These are phyloP conservation scores for Phytopythium helicoides DNA, from an alignment of 352 stramenopile genomes.

Conservation along the genomic window DNA sequence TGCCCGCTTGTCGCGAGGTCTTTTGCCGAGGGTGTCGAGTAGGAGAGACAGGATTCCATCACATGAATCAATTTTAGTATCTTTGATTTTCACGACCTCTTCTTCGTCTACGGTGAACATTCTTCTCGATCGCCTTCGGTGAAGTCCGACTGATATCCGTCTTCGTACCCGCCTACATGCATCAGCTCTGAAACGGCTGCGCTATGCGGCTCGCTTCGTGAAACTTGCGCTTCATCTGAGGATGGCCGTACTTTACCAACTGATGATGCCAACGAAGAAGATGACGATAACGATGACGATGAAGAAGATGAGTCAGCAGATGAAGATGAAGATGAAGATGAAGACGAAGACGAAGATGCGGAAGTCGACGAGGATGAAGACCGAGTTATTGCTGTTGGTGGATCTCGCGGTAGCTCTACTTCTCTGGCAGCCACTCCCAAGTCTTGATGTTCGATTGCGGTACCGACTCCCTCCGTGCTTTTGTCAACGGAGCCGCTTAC, in stretches of 20 bases:
- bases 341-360: background rate
- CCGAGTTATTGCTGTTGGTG: background rate
- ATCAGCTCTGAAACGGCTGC: too few species aligned
- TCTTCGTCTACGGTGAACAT: background rate
- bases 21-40: too few species aligned
- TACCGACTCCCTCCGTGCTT: background rate
- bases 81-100: background rate
- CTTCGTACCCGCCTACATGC: background rate
- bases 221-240: too few species aligned
- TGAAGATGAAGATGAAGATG: background rate
- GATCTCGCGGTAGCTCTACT: background rate
- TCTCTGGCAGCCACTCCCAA: background rate
- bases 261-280: background rate
- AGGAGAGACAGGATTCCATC: too few species aligned
- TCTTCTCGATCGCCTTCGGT: constrained; percentile 10
- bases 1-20: too few species aligned
- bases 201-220: too few species aligned
- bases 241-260: too few species aligned
- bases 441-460: background rate
- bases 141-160: constrained; percentile 25
- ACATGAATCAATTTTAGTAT: too few species aligned
- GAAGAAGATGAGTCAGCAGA: background rate
- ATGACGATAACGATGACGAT: background rate
- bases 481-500: too few species aligned
- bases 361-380: constrained; percentile 1